Base-by-base conservation (phyloP, 768 basidiomycete species). In the Cyathus striatus region DNA sequence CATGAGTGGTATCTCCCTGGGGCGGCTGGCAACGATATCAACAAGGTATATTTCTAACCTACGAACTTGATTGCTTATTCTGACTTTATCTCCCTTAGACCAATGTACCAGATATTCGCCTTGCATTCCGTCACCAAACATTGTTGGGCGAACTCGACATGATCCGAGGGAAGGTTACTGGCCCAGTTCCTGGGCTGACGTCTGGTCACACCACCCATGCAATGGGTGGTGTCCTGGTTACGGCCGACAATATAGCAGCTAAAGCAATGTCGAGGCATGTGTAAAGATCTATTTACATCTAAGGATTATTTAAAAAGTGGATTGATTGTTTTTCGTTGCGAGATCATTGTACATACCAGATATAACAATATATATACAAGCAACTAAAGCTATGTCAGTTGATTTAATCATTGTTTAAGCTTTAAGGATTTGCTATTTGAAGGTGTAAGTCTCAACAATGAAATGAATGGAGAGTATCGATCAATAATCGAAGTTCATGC, bases 1-100 rank as follows among this genome's bases (percentile, higher is more conserved):
- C 79, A 87, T 50, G 68, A 86, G 43, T 99, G 92, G 91, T 98
- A 92, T 63, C 73, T 93, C 6, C 87, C 91, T 3, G 96, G 96
- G 16, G 83, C 89, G 1, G 81, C 82, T 5, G 96, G 96, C 3
- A 99, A 99, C 59, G 90, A 95, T 54, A 98, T 98, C 45, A 73
- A 96, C 61, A 97, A 96, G 80, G 92, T 87, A 33, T 20, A 25
- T 39, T 25, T 37, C 24, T 23, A 18, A 32, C 21, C 16, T 22
- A n/a, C 30, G 9, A 40, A n/a, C 22, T 36, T 43, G 23, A 10
- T 35, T 20, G 30, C 32, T 18, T 25, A 43, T 20, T 46, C 20
- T 38, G 50, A 22, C 37, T 7, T 39, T 46, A 32, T 40, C 24
- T 44, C 22, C 14, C 44, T 5, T 44, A 94, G 91, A 98, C 96